Evolutionary conservation across 129 eudicot genomes (phyloP), one percentile per base, ranked within the genome.

Genomic region (Heracleum sosnowskyi): DNA sequence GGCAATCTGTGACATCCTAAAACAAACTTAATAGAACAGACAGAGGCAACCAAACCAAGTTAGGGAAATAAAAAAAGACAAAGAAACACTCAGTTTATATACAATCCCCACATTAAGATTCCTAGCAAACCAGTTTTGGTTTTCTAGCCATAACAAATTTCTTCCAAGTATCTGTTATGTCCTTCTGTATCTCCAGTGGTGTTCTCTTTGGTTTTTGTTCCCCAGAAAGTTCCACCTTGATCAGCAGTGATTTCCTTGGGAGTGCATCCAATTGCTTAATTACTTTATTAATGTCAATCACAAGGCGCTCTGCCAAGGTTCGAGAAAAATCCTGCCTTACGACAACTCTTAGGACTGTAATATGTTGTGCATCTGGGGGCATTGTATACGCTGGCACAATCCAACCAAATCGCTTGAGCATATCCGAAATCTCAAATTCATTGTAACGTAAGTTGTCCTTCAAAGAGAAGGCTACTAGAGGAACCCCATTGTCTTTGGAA

Each of bases 141-240:
- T 81, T 81, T 68, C 55, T 76, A 31, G 28, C 77, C 53, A 69
- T 51, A 41, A 81, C 80, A 47, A 76, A 77, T 53, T 82, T 82
- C 73, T 77, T 76, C 81, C 84, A 82, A 47, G 40, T 80, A 69
- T 69, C 74, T 4, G 77, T 82, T 37, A 82, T 70, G 51, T 76
- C 81, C 73, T 66, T 40, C 31, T 76, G 84, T 31, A 37, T 39
- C 71, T 76, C 84, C 20, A 81, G 11, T 5, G 51, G 46, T 0
- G 37, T 81, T n/a, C 77, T 81, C 71, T 81, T 80, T 53, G 36
- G 69, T 47, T 44, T 46, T 13, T 3, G 37, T 12, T 79, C 77
- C 39, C 64, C 29, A 22, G 34, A 40, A 53, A 12, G 45, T 36
- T 73, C 53, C 22, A 83, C 13, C 63, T 83, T 78, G 46, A 57